Evolutionary conservation across 108 stramenopile genomes (phyloP).

Genomic region (Pseudonitzschia multiseries): DNA sequence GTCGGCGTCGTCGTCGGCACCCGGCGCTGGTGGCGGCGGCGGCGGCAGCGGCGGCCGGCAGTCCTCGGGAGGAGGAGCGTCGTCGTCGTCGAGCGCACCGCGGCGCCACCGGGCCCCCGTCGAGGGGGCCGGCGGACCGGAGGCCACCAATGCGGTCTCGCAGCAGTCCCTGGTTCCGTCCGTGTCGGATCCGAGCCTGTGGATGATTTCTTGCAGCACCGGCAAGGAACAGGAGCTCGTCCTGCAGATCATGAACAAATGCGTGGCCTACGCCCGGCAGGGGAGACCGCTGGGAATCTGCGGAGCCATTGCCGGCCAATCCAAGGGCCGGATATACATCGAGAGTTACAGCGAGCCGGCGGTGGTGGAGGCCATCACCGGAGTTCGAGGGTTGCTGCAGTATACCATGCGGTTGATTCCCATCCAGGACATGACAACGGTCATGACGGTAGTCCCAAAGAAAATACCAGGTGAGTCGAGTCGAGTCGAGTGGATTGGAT

Average conservation of each 20-base stretch:
- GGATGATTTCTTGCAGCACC: constrained; percentile 88
- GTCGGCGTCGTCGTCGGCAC: background rate
- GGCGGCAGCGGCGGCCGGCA: background rate
- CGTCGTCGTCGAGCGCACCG: background rate
- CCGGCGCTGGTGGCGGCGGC: background rate
- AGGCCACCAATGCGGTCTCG: constrained; percentile 69
- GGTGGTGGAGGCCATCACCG: constrained; percentile 88
- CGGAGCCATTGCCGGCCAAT: constrained; percentile 84
- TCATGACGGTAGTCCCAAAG: constrained; percentile 86
- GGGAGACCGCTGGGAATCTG: constrained; percentile 83
- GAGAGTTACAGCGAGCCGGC: constrained; percentile 92
- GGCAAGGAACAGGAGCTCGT: constrained; percentile 91
- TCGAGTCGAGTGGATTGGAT: background rate
- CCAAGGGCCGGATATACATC: constrained; percentile 91
- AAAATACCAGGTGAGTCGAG: constrained; percentile 80
- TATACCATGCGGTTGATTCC: constrained; percentile 87
- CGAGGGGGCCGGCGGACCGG: constrained; percentile 42
- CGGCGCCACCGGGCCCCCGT: constrained; percentile 26
- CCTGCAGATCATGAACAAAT: constrained; percentile 95
- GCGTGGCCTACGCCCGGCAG: constrained; percentile 75
- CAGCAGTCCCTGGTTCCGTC: constrained; percentile 92
- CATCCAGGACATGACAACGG: constrained; percentile 94
- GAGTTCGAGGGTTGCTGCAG: constrained; percentile 82
- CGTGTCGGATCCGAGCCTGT: constrained; percentile 92
- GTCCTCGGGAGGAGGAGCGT: background rate